These are phyloP conservation scores for Nakazawaea ernobii DNA, from an alignment of 805 yeast species.

Conservation along the genomic window DNA sequence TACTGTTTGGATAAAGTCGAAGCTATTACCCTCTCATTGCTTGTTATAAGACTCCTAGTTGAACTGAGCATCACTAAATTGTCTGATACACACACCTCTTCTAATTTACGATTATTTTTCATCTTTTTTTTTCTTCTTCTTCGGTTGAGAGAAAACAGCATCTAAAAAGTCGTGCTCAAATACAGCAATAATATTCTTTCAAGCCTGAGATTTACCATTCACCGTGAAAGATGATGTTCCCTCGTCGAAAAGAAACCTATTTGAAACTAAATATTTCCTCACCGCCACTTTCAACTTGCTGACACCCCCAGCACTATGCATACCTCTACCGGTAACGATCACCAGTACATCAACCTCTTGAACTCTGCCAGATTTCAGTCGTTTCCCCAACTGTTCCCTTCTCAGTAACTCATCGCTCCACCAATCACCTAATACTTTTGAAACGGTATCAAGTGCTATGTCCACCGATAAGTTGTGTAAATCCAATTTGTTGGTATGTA, in stretches of 20 bases:
- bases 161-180: slow-evolving; percentile 5
- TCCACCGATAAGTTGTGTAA: slow-evolving; percentile 48
- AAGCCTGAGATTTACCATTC: slow-evolving; percentile 28
- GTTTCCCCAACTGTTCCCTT: slow-evolving; percentile 29
- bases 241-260: slow-evolving; percentile 42
- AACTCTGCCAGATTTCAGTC: slow-evolving; percentile 24
- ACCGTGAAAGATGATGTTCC: slow-evolving; percentile 36
- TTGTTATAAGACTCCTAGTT: neutral
- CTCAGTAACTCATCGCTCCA: slow-evolving; percentile 50
- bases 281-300: slow-evolving; percentile 43
- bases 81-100: neutral
- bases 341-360: slow-evolving; percentile 35
- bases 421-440: slow-evolving; percentile 43
- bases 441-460: slow-evolving; percentile 37
- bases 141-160: neutral
- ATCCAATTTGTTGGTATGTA: slow-evolving; percentile 33
- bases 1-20: neutral
- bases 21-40: neutral
- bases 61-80: neutral
- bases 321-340: slow-evolving; percentile 65
- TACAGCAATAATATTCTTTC: no score
- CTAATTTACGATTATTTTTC: neutral
- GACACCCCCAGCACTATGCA: slow-evolving; percentile 57
- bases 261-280: slow-evolving; percentile 28
- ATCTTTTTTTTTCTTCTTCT: neutral